Conservation (phyloP, 116 monocot genomes). For the Trichopus zeylanicus region DNA sequence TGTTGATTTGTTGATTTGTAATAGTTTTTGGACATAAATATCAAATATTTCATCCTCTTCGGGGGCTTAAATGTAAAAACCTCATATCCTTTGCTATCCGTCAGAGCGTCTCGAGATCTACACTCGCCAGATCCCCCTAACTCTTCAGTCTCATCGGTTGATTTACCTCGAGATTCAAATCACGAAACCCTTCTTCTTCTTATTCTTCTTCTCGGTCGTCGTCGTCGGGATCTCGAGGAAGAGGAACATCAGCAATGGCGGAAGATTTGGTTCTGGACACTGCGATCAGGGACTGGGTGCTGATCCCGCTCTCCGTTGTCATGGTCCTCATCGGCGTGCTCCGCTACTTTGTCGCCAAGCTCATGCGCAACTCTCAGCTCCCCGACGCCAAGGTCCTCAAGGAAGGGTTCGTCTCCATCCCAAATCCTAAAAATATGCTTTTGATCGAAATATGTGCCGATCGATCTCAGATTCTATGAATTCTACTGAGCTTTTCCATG, state of each 20-base stretch:
- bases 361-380: slow-evolving; percentile 65
- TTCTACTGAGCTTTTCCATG: neutral
- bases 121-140: too few relatives aligned
- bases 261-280: slow-evolving; percentile 96
- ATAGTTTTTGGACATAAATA: too few relatives aligned
- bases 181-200: too few relatives aligned
- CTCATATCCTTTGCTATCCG: too few relatives aligned
- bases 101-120: too few relatives aligned
- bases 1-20: too few relatives aligned
- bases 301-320: slow-evolving; percentile 91
- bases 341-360: slow-evolving; percentile 96
- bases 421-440: neutral
- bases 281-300: slow-evolving; percentile 96
- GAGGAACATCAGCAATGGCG: slow-evolving; percentile 57
- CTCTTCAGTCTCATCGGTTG: too few relatives aligned
- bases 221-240: neutral
- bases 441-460: neutral
- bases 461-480: slow-evolving; percentile 1
- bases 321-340: slow-evolving; percentile 99
- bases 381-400: slow-evolving; percentile 73
- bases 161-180: too few relatives aligned
- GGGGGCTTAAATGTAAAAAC: too few relatives aligned
- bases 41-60: too few relatives aligned
- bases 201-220: neutral
- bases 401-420: slow-evolving; percentile 55